phyloP scores from a whole-genome alignment of 345 rosid species.

The Camelina hispida region DNA sequence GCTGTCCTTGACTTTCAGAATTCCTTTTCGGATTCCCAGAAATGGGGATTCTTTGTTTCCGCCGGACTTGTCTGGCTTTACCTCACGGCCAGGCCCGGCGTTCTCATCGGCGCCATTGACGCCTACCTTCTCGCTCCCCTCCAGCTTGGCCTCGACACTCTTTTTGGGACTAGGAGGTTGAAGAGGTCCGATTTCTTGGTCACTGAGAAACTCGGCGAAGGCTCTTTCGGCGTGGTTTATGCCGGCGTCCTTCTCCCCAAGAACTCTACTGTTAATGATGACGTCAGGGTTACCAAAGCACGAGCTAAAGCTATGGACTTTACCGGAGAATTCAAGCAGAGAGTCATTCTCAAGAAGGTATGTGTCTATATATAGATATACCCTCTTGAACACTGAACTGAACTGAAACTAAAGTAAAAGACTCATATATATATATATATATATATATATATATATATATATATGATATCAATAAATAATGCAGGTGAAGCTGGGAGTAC shows the following conservation, averaged over 20 bases:
- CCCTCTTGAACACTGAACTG: too few relatives aligned
- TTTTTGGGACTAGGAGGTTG: conserved; percentile 73
- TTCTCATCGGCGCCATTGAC: conserved; percentile 89
- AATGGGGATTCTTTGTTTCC: conserved; percentile 61
- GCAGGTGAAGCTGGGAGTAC: conserved; percentile 83
- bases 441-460: too few relatives aligned
- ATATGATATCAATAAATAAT: conserved; percentile 5
- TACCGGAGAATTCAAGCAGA: conserved; percentile 61
- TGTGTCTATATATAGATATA: too few relatives aligned
- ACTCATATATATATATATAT: too few relatives aligned
- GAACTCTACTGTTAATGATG: conserved; percentile 51
- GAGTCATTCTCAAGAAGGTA: conserved; percentile 85
- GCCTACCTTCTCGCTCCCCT: conserved; percentile 85
- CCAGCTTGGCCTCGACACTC: conserved; percentile 69
- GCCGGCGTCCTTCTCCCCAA: conserved; percentile 78
- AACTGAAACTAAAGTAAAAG: too few relatives aligned
- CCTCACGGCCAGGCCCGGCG: conserved; percentile 92
- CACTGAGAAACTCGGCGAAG: conserved; percentile 86
- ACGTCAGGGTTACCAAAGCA: conserved; percentile 46
- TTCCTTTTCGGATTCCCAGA: conserved; percentile 59
- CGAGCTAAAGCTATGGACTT: conserved; percentile 50
- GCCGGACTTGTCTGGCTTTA: conserved; percentile 77
- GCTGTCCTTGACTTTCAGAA: conserved; percentile 59
- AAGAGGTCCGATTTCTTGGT: conserved; percentile 74
- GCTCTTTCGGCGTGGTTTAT: conserved; percentile 90